Evolutionary conservation across 169 alveolate species (phyloP), one percentile per base, ranked within the genome.

Genomic region (Amoebophrya sp.): DNA sequence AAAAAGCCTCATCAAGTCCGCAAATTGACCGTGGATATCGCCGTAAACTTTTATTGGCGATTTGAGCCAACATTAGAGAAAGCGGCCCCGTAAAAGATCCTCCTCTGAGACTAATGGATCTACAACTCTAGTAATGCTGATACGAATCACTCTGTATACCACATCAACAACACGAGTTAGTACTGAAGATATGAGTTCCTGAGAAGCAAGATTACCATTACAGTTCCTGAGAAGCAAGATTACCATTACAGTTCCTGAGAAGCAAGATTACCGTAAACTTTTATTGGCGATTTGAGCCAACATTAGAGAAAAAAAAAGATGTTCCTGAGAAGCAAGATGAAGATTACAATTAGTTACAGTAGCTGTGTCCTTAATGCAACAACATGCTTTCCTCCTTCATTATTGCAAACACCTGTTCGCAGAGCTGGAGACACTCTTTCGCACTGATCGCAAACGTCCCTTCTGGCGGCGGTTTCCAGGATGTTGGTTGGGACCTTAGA

Each of bases 11-110:
- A 98, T 99, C 90, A 98, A 95, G 95, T 99, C 99, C 93, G 97
- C 95, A 95, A 98, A 99, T 93, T 99, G 99, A 0, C 99, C 99
- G 95, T 99, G 99, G 92, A 99, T 98, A 94, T 99, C 99, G 40
- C 99, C 99, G 94, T 98, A 99, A 40, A 99, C 96, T 91, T 97
- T 97, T 23, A 97, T 96, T 36, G 99, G 99, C 33, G 99, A 99
- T 47, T 18, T 47, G 18, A 47, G 18, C 18, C 29, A 12, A 47
- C 6, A 47, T 47, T 47, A 47, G 6, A 47, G 65, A 47, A 47
- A 12, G 29, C 6, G 29, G 65, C 65, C 6, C 6, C 65, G 18
- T 6, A 47, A 18, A 47, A 47, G 65, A 47, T 47, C 65, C 18
- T 6, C 18, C 65, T 47, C 65, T 18, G 18, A 47, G 29, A 47